Evolutionary conservation across 73 alveolate species (phyloP), one percentile per base, ranked within the genome.

Genomic region (Paramecium tetraurelia): DNA sequence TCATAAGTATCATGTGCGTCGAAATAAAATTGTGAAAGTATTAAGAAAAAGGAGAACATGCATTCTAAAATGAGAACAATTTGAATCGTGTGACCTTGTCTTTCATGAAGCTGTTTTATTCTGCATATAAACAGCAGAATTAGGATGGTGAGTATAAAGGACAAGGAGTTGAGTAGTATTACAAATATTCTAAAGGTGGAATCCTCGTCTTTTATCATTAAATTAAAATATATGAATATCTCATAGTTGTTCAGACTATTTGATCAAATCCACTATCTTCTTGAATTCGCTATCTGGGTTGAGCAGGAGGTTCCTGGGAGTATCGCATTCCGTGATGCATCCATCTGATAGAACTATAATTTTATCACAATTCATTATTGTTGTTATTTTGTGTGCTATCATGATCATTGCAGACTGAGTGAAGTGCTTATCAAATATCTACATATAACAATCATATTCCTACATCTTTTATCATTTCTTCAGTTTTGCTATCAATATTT

Each of bases 311-410:
- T 40, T 29, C 31, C 35, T 33, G 18, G 93, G 93, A 38, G 59
- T 77, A 7, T 77, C 93, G 69, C 58, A 63, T 68, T 86, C 93
- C 4, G 71, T 38, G 9, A 86, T 83, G 33, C 53, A 40, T n/a
- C 93, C 93, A 43, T 86, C 85, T 58, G 84, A 50, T 18, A 75
- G 22, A 8, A 75, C 87, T 3, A 75, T 16, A 4, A 75, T 68
- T 95, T 92, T 94, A 80, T 95, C 93, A 2, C 93, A 95, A 95
- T 88, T 85, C 72, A 93, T 58, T 5, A 95, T 93, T 5, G 96
- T 95, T 80, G 93, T 95, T 31, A 95, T 85, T 69, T 96, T 93
- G 85, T 95, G 96, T 50, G 96, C 98, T 76, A 95, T 95, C 36
- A 96, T 84, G 16, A 95, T 95, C 76, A 93, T 75, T 69, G 96